These are phyloP conservation scores for Fusarium sp. DNA, from an alignment of 2,329 filamentous ascomycete genomes.

Conservation along the genomic window DNA sequence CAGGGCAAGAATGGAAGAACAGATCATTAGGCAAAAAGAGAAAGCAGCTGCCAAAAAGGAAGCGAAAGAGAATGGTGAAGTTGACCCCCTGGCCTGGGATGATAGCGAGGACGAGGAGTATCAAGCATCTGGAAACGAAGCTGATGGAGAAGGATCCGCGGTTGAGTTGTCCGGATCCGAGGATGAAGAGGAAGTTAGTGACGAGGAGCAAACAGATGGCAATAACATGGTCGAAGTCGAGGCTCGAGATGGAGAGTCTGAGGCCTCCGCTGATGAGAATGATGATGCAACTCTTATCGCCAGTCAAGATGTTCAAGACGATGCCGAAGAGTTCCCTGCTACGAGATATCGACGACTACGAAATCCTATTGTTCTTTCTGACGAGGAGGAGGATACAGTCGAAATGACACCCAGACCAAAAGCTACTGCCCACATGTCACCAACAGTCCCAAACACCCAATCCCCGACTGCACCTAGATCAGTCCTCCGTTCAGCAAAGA, in stretches of 20 bases:
- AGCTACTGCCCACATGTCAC: conserved; percentile 54
- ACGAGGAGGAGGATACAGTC: conserved; percentile 66
- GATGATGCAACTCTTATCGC: conserved; percentile 52
- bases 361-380: conserved; percentile 68
- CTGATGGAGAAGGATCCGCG: conserved; percentile 54
- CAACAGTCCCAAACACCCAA: conserved; percentile 54
- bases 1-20: conserved; percentile 81
- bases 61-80: conserved; percentile 59
- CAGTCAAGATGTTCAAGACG: conserved; percentile 50
- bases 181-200: conserved; percentile 51
- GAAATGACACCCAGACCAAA: conserved; percentile 64
- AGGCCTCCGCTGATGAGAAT: conserved; percentile 37
- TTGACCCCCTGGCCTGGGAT: conserved; percentile 66
- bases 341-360: conserved; percentile 60
- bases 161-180: conserved; percentile 61
- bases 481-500: conserved; percentile 75
- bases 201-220: conserved; percentile 51
- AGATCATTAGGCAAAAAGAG: conserved; percentile 80
- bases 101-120: conserved; percentile 68
- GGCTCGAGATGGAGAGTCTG: conserved; percentile 56
- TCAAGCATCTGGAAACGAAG: conserved; percentile 53
- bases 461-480: conserved; percentile 71
- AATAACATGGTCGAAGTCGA: conserved; percentile 54
- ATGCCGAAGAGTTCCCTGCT: conserved; percentile 55
- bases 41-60: conserved; percentile 77